These are phyloP conservation scores for Nyssa sinensis DNA, from an alignment of 148 eudicot species.

Conservation along the genomic window DNA sequence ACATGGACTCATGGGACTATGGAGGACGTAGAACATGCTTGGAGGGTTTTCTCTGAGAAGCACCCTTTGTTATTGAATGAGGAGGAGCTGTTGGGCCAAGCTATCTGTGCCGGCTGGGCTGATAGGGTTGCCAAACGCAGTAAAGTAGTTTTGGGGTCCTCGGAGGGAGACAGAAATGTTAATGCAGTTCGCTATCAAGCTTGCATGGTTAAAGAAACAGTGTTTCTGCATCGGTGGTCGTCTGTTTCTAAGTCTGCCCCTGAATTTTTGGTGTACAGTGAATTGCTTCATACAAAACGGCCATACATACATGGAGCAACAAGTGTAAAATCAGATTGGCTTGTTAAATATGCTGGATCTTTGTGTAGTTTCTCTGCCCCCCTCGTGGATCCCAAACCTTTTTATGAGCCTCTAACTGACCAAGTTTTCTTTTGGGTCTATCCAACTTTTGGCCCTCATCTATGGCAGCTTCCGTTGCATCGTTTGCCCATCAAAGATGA, in stretches of 20 bases:
- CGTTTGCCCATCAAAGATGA: slow-evolving; percentile 55
- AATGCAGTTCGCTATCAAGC: slow-evolving; percentile 68
- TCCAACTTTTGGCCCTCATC: slow-evolving; percentile 66
- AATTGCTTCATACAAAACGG: slow-evolving; percentile 52
- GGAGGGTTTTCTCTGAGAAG: slow-evolving; percentile 51
- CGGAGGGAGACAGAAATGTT: slow-evolving; percentile 52
- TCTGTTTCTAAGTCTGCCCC: slow-evolving; percentile 64
- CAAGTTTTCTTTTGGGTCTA: slow-evolving; percentile 53
- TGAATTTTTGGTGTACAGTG: slow-evolving; percentile 74
- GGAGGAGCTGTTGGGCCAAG: slow-evolving; percentile 75
- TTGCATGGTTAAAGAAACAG: slow-evolving; percentile 51
- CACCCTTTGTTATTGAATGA: slow-evolving; percentile 46
- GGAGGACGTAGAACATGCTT: slow-evolving; percentile 63
- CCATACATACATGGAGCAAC: slow-evolving; percentile 82
- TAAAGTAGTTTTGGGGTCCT: slow-evolving; percentile 25
- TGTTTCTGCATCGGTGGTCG: slow-evolving; percentile 73
- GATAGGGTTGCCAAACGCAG: slow-evolving; percentile 82
- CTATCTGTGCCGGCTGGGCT: slow-evolving; percentile 97
- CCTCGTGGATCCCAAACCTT: slow-evolving; percentile 55
- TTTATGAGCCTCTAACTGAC: slow-evolving; percentile 56
- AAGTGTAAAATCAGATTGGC: slow-evolving; percentile 72
- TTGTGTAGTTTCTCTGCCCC: slow-evolving; percentile 64
- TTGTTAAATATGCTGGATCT: slow-evolving; percentile 58
- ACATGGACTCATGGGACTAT: slow-evolving; percentile 59
- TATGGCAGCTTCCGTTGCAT: slow-evolving; percentile 66